Base-by-base conservation (phyloP, 73 alveolate species). In the Paraurostyla sp. region DNA sequence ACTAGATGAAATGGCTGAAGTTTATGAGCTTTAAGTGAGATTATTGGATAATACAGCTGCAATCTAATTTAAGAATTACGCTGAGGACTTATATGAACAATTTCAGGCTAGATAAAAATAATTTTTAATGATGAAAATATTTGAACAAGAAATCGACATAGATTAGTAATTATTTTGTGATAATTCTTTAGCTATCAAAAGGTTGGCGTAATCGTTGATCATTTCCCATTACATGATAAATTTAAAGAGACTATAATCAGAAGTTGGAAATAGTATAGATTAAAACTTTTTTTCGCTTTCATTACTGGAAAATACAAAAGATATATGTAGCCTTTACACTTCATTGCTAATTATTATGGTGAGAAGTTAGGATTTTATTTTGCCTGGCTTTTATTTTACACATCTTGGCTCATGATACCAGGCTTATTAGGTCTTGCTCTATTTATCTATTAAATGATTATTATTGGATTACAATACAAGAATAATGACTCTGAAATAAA, bases 381-480 rank as follows among this genome's bases (percentile, higher is more conserved):
- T 42, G 81, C 71, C 49, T 88, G 56, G 45, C 75, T 60, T 0
- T 18, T 60, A 25, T 63, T 45, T 45, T 80, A 80, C 76, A 57
- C 87, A 57, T 76, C 93, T n/a, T 96, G 99, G 99, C 63, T 94
- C 35, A 51, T 92, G 11, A 71, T 85, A 46, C 98, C 98, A 27
- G 94, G 96, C 7, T 3, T 92, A 6, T 62, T 91, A 51, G 98
- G 99, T 0, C 76, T 94, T 49, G 80, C 84, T 3, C 73, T 88
- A 25, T 52, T 63, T 22, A 45, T 78, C 51, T 65, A 65, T 65
- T 40, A 65, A 38, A 65, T 65, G 82, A 35, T 40, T 2, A 33
- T 65, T 11, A 35, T 65, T 13, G 82, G 38, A 18, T 33, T 15
- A 3, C 41, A 65, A 65, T 16, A 36, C 46, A 40, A 35, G 7